A percentile compares a stretch with the other conserved stretches of the same genome.
phyloP scores from a whole-genome alignment of 2,329 filamentous ascomycete species.

The Fusarium subglutinans region DNA sequence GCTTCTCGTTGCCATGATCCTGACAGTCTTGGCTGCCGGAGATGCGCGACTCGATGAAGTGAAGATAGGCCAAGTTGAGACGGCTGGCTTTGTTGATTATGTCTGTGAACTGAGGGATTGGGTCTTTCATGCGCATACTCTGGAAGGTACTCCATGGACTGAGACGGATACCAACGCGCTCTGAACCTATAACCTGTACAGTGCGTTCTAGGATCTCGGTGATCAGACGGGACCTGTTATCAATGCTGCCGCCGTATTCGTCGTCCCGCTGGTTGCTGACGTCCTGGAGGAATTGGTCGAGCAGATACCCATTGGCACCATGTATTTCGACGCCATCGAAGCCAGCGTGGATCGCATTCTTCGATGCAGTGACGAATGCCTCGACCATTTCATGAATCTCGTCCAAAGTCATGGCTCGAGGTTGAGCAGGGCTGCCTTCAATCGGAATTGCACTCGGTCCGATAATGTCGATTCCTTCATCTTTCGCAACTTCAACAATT shows the following conservation, averaged over 20 bases:
- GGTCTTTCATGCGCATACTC: conserved; percentile 70
- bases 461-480: conserved; percentile 42
- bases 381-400: conserved; percentile 71
- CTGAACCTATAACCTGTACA: conserved; percentile 55
- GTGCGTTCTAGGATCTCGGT: conserved; percentile 58
- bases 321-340: conserved; percentile 76
- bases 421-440: conserved; percentile 59
- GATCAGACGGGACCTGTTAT: conserved; percentile 63
- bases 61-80: conserved; percentile 67
- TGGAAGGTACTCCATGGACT: conserved; percentile 70
- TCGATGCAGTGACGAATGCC: conserved; percentile 63
- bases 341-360: conserved; percentile 68
- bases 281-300: conserved; percentile 68
- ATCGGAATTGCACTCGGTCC: conserved; percentile 47
- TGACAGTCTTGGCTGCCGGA: conserved; percentile 51
- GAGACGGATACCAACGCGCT: conserved; percentile 65
- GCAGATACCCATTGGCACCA: conserved; percentile 67
- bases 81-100: conserved; percentile 60
- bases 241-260: conserved; percentile 60
- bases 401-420: conserved; percentile 68
- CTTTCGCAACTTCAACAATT: conserved; percentile 38
- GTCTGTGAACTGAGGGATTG: conserved; percentile 70
- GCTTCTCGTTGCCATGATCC: conserved; percentile 44
- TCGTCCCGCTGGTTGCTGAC: conserved; percentile 61
- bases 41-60: conserved; percentile 68